Evolutionary conservation across 1,284 basidiomycete genomes (phyloP).

Genomic region (Vanrija sp.): DNA sequence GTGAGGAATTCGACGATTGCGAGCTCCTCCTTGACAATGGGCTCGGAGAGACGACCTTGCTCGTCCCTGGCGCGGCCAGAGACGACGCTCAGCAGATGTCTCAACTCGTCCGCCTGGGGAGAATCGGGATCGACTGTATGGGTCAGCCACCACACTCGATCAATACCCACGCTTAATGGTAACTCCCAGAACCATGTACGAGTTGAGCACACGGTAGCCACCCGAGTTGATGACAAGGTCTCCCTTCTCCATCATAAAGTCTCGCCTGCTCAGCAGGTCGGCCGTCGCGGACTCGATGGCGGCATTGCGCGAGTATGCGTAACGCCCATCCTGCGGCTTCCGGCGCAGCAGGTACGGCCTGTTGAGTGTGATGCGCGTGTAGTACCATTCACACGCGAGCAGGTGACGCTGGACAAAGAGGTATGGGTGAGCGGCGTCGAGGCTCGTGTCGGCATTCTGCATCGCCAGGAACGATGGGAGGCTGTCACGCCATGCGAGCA

Average conservation of each 20-base stretch:
- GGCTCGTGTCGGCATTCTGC: constrained; percentile 40
- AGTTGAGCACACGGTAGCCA: constrained; percentile 49
- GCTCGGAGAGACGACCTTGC: constrained; percentile 46
- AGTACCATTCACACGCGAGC: constrained; percentile 47
- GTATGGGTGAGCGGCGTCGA: constrained; percentile 44
- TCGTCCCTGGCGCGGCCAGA: constrained; percentile 48
- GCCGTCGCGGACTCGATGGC: constrained; percentile 51
- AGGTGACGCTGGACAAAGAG: constrained; percentile 49
- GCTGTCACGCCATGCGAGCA: constrained; percentile 46
- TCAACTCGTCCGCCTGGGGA: constrained; percentile 48
- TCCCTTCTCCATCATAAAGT: constrained; percentile 50
- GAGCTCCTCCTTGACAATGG: constrained; percentile 51
- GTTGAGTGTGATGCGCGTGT: constrained; percentile 47
- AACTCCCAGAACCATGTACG: constrained; percentile 50
- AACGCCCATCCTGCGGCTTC: constrained; percentile 46
- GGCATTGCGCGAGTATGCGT: constrained; percentile 49
- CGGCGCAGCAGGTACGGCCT: constrained; percentile 48
- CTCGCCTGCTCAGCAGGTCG: constrained; percentile 46
- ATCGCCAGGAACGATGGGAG: constrained; percentile 47
- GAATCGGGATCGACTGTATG: constrained; percentile 46
- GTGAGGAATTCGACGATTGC: constrained; percentile 51
- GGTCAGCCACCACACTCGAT: constrained; percentile 5
- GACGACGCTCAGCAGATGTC: constrained; percentile 49
- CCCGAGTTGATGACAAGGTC: constrained; percentile 48
- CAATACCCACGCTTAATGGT: constrained; percentile 49